A percentile compares a stretch with the other conserved stretches of the same genome.
Evolutionary conservation across 768 basidiomycete genomes (phyloP).

Genomic region (Termitomyces heimii): DNA sequence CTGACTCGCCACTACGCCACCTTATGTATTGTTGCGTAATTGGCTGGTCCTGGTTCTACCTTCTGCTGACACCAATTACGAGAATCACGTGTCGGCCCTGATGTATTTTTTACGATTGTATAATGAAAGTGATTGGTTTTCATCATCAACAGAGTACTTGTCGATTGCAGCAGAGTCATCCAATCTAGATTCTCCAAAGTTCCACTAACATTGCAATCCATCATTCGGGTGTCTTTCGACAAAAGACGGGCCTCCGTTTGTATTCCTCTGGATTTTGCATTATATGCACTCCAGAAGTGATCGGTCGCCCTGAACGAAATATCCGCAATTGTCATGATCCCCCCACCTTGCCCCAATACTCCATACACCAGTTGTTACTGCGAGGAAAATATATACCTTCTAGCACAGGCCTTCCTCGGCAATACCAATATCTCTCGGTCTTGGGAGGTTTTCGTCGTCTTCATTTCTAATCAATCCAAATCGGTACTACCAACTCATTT

Average conservation of each 20-base stretch:
- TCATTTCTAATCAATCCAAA: slow-evolving; percentile 59
- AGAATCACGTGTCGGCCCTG: no score
- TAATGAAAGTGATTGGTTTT: no score
- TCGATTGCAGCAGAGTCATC: no score
- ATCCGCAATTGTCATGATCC: slow-evolving; percentile 7
- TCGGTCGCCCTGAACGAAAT: not conserved
- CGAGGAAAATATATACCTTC: slow-evolving; percentile 69
- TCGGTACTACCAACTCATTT: slow-evolving; percentile 30
- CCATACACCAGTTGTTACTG: slow-evolving; percentile 60
- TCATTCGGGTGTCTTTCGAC: not conserved
- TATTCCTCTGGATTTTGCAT: not conserved
- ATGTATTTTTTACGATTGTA: no score
- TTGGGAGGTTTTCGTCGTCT: slow-evolving; percentile 52
- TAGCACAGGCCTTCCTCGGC: slow-evolving; percentile 38
- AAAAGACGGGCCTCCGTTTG: not conserved
- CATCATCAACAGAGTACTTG: no score
- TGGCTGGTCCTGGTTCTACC: no score
- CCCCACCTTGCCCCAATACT: slow-evolving; percentile 28
- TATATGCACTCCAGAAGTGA: not conserved
- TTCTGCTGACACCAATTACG: no score
- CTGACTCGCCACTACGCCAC: no score
- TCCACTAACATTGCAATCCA: not conserved
- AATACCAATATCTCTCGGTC: slow-evolving; percentile 17
- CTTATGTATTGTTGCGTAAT: no score
- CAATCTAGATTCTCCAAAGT: not conserved